These are phyloP conservation scores for Fragaria vesca DNA, from an alignment of 306 rosid genomes.

Conservation along the genomic window DNA sequence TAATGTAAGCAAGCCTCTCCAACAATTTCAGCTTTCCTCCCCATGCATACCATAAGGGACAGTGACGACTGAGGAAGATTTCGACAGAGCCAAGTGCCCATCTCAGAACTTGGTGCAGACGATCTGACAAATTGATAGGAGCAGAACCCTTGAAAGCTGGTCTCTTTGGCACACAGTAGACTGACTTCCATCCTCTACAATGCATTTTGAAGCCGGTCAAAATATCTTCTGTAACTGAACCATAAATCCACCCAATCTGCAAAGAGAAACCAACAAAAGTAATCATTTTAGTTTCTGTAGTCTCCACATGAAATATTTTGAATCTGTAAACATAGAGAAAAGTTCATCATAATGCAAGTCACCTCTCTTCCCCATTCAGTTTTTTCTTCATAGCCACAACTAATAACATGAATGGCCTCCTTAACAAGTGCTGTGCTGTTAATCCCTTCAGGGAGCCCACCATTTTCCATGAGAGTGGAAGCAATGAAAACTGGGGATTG, in stretches of 20 bases:
- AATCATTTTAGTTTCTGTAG: background rate
- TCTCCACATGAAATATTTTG: background rate
- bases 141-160: constrained; percentile 95
- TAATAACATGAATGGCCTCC: constrained; percentile 94
- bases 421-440: constrained; percentile 54
- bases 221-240: constrained; percentile 86
- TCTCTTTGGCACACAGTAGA: constrained; percentile 87
- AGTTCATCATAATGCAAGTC: constrained; percentile 4
- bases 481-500: constrained; percentile 84
- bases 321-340: background rate
- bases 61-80: constrained; percentile 82
- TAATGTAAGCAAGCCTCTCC: constrained; percentile 77
- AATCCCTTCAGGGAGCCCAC: constrained; percentile 81
- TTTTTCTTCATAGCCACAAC: constrained; percentile 94
- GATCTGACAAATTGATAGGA: constrained; percentile 82
- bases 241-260: constrained; percentile 99
- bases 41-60: constrained; percentile 93
- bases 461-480: constrained; percentile 80
- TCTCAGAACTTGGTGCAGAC: constrained; percentile 81
- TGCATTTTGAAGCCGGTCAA: constrained; percentile 98
- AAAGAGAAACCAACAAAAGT: constrained; percentile 11
- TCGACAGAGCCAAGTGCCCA: constrained; percentile 88
- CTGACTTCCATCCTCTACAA: constrained; percentile 97
- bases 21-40: constrained; percentile 86
- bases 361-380: constrained; percentile 99